Percentiles rank a stretch among this genome's conserved stretches.
Evolutionary conservation across 2,329 filamentous ascomycete genomes (phyloP).

Genomic region (Stagonosporopsis rhizophila): DNA sequence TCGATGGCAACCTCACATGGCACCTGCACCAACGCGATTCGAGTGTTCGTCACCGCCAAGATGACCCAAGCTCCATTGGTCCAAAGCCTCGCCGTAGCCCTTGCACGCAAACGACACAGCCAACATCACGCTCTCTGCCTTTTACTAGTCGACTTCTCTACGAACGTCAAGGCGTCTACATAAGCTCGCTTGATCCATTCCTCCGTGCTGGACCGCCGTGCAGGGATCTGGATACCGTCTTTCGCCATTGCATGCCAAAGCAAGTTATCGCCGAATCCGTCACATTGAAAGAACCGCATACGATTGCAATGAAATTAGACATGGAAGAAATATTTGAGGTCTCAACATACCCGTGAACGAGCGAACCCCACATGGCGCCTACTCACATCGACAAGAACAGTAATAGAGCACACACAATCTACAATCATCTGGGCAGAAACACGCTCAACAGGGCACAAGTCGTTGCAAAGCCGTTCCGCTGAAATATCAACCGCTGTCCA

Average conservation of each 20-base stretch:
- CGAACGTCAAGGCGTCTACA: not conserved
- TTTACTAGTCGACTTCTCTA: not conserved
- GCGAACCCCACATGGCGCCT: no score
- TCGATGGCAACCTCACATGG: constrained; percentile 5
- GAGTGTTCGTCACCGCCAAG: constrained; percentile 15
- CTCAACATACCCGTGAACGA: not conserved
- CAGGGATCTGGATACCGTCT: not conserved
- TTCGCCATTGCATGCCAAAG: not conserved
- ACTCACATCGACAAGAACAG: not conserved
- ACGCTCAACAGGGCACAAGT: not conserved
- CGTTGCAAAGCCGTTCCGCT: not conserved
- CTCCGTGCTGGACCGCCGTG: not conserved
- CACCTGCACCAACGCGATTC: not conserved
- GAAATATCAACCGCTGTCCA: not conserved
- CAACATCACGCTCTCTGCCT: not conserved
- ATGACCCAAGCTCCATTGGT: constrained; percentile 2
- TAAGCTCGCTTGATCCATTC: not conserved
- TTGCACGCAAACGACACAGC: not conserved
- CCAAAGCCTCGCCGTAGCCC: not conserved
- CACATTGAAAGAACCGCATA: not conserved
- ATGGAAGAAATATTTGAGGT: not conserved
- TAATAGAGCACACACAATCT: not conserved
- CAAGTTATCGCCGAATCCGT: not conserved
- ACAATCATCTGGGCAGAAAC: not conserved
- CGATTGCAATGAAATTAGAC: not conserved